Evolutionary conservation across 2,329 filamentous ascomycete genomes (phyloP), one percentile per base, ranked within the genome.

Genomic region (Venturiaceae sp.): DNA sequence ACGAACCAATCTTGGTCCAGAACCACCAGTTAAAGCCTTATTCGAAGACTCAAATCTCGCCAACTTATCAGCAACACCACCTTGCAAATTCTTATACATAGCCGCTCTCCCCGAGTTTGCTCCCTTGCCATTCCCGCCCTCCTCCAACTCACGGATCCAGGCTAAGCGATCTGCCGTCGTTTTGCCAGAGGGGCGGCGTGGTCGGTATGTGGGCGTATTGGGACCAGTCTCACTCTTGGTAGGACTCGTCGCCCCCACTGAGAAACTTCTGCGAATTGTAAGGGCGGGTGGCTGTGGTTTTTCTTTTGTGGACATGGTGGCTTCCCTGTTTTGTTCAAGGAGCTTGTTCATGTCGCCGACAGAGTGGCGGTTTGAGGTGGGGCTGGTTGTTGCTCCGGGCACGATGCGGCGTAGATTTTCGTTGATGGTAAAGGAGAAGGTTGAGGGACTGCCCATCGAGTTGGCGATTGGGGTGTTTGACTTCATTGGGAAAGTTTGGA

Each of bases 21-120:
- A 50, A 9, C 26, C 16, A 26, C 53, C 53, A 11, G 16, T 21
- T 14, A 32, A 13, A 14, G 47, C 46, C 19, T 37, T 53, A n/a
- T 54, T 58, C 16, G 55, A 34, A 11, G 30, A 36, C 34, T 59
- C 58, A 33, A 59, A 59, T 11, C 34, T 19, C 14, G 30, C 26
- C 3, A 59, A n/a, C 19, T 59, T 59, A n/a, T 46, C 58, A 19
- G 50, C 53, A 19, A 59, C 58, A n/a, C 58, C 58, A 16, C 58
- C 58, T 56, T 59, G 34, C 5, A 59, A 37, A 16, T 59, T 59
- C 14, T 55, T 46, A 21, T 59, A 36, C 46, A 54, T 44, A 14
- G 30, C 55, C 26, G 58, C 58, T 28, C 34, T 34, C 4, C 36
- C 52, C 6, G 23, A 34, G 19, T 28, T 23, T 8, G 9, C 44